Evolutionary conservation across 2,329 filamentous ascomycete genomes (phyloP).

Genomic region (Verticillium nonalfalfae): DNA sequence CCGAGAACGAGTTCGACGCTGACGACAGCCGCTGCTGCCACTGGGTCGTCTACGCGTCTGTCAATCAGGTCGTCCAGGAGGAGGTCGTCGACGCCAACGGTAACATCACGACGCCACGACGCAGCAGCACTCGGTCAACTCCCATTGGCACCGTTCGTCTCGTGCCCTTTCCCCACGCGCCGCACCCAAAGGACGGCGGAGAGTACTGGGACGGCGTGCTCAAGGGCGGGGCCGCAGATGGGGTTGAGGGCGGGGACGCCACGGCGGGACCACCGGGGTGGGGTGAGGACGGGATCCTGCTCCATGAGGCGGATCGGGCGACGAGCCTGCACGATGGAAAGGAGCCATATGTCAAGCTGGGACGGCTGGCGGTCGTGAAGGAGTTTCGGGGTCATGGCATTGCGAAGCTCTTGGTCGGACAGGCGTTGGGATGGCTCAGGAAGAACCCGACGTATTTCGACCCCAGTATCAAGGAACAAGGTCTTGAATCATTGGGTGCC

Average conservation of each 20-base stretch:
- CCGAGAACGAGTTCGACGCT: constrained; percentile 69
- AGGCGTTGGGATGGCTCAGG: constrained; percentile 61
- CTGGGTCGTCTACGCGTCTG: constrained; percentile 76
- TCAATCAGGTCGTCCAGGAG: constrained; percentile 38
- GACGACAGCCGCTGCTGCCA: constrained; percentile 78
- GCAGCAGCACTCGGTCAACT: constrained; percentile 34
- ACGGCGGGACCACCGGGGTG: constrained; percentile 12
- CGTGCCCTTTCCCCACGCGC: constrained; percentile 71
- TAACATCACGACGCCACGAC: constrained; percentile 31
- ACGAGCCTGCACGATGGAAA: constrained; percentile 50
- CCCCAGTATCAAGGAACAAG: constrained; percentile 36
- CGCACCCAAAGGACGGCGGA: constrained; percentile 50
- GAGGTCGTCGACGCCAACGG: constrained; percentile 37
- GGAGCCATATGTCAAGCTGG: constrained; percentile 79
- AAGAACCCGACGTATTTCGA: constrained; percentile 52
- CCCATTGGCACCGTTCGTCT: constrained; percentile 74
- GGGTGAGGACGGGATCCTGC: neutral
- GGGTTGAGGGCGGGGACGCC: constrained; percentile 8
- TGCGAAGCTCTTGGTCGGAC: constrained; percentile 58
- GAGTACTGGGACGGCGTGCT: constrained; percentile 39
- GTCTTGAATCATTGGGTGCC: constrained; percentile 35
- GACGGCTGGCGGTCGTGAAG: constrained; percentile 64
- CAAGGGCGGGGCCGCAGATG: constrained; percentile 14
- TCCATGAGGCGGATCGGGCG: constrained; percentile 28
- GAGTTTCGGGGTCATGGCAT: constrained; percentile 61